Percentiles rank a stretch among this genome's conserved stretches.
phyloP scores from a whole-genome alignment of 768 basidiomycete genomes.

The Amanita subjunquillea region DNA sequence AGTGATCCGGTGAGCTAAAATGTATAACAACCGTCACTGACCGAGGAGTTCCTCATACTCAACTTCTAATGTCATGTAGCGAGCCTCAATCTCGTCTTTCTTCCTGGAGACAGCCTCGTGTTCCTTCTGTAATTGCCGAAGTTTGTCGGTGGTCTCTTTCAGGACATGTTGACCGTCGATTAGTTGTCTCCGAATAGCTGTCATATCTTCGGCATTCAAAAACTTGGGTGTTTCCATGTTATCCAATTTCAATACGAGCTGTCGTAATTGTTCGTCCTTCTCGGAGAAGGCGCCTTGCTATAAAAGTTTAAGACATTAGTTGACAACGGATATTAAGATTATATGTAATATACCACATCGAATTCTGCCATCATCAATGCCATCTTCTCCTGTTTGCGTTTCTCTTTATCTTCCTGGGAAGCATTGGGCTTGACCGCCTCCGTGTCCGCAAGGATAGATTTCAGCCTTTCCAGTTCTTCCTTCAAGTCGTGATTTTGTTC shows the following conservation, averaged over 20 bases:
- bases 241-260: conserved; percentile 77
- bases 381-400: conserved; percentile 98
- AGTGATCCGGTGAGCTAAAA: not conserved
- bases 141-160: conserved; percentile 82
- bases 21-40: conserved; percentile 24
- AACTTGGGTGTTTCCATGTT: conserved; percentile 59
- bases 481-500: conserved; percentile 88
- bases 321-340: not conserved
- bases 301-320: conserved; percentile 5
- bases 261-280: conserved; percentile 88
- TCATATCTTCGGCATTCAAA: conserved; percentile 68
- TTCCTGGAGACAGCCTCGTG: conserved; percentile 74
- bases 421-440: conserved; percentile 77
- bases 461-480: conserved; percentile 83
- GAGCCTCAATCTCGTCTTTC: conserved; percentile 79
- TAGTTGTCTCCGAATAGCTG: conserved; percentile 77
- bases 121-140: conserved; percentile 88
- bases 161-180: conserved; percentile 80
- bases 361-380: conserved; percentile 99
- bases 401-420: conserved; percentile 94
- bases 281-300: conserved; percentile 92
- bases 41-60: conserved; percentile 97
- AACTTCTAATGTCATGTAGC: conserved; percentile 71
- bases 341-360: conserved; percentile 61
- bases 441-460: conserved; percentile 66